Base-by-base conservation (phyloP, 768 basidiomycete genomes). In the Amanita pseudoporphyria region DNA sequence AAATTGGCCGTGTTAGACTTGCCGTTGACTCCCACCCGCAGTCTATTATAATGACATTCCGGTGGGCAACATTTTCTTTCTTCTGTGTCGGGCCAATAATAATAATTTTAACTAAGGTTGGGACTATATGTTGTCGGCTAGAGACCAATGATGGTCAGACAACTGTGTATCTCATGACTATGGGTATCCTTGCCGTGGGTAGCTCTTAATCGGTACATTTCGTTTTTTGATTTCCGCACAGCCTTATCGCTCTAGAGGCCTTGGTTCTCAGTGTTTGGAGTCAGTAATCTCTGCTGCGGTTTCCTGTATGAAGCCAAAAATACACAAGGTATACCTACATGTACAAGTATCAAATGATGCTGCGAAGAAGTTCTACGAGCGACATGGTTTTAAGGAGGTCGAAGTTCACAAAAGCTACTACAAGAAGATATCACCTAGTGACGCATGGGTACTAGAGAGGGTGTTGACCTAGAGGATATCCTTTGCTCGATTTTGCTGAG, bases 41-140 rank as follows among this genome's bases (percentile, higher is more conserved):
- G 92, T 93, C 42, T 93, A 92, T 67, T 93, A 85, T 68, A 93
- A 92, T 69, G 91, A 95, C 68, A 73, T 95, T 51, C 89, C 92
- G 40, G 76, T 73, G 59, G 53, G 71, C 66, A 36, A 50, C 31
- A 37, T 37, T 53, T 33, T 50, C 26, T 38, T 42, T 47, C 36
- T 42, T 43, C 47, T 43, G 54, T 35, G 30, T 14, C 52, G 40
- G 31, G 47, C 28, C 54, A 57, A 57, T 49, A 46, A 26, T 53
- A 52, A 55, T 53, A 53, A 37, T 19, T 46, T 19, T 44, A 39
- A 49, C 40, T 52, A 58, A 73, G 72, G 83, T 94, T 54, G 91
- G 92, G 52, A 88, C 82, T 4, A 77, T 93, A 59, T 91, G 87
- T 64, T 90, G 87, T 68, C 79, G 88, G 52, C 65, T 92, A 53